Evolutionary conservation across 148 eudicot genomes (phyloP).

Genomic region (Drosera capensis): DNA sequence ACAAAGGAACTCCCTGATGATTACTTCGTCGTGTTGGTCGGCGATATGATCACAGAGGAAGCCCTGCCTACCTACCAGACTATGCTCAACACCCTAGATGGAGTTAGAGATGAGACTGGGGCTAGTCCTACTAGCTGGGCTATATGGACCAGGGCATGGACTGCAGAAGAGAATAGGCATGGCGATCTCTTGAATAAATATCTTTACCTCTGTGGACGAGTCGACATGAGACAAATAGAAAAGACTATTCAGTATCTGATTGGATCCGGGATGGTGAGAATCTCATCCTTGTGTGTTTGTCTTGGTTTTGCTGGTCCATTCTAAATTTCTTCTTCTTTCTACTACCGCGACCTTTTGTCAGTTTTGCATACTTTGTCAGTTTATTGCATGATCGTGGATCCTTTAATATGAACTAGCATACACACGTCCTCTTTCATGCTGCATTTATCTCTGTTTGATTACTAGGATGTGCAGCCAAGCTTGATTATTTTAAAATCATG

Average conservation of each 20-base stretch:
- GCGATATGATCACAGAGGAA: conserved; percentile 43
- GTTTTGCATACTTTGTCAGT: too few relatives aligned
- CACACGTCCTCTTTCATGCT: too few relatives aligned
- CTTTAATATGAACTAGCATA: too few relatives aligned
- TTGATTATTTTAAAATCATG: not conserved
- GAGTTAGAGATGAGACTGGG: conserved; percentile 36
- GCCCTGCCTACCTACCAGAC: conserved; percentile 42
- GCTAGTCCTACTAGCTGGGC: conserved; percentile 37
- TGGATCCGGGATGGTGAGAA: conserved; percentile 35
- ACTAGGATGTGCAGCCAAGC: too few relatives aligned
- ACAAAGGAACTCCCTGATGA: conserved; percentile 28
- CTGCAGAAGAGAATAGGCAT: conserved; percentile 36
- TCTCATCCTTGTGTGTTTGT: not conserved
- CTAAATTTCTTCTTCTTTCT: not conserved
- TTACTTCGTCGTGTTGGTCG: conserved; percentile 35
- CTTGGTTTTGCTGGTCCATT: not conserved
- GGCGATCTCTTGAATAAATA: conserved; percentile 39
- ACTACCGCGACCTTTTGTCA: too few relatives aligned
- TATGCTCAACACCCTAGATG: conserved; percentile 33
- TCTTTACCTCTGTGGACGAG: conserved; percentile 38
- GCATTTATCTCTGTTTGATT: too few relatives aligned
- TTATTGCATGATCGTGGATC: not conserved
- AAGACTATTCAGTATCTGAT: conserved; percentile 39
- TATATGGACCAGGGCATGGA: conserved; percentile 34
- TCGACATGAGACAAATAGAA: conserved; percentile 34